Conservation (phyloP, 2,329 filamentous ascomycete species). For the Coniella vitis region DNA sequence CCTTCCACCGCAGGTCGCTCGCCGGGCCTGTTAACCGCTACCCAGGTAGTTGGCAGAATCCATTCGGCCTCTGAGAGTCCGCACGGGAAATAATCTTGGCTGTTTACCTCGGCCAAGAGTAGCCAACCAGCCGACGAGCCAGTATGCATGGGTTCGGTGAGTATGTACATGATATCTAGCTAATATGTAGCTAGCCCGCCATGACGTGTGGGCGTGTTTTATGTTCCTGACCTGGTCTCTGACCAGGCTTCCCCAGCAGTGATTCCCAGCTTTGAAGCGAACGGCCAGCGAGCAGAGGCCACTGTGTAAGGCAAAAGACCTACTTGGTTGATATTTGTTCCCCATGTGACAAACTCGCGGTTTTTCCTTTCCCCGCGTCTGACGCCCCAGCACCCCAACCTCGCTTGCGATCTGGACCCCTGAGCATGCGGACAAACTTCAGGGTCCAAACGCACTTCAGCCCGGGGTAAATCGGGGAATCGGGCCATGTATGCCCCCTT, state of each 20-base stretch:
- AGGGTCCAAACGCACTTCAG: neutral
- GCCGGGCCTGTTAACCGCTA: neutral
- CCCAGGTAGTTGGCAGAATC: neutral
- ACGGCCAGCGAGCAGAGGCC: no score
- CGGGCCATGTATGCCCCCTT: constrained; percentile 7
- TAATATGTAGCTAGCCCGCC: no score
- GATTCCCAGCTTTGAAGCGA: no score
- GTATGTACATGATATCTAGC: no score
- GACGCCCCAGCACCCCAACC: constrained; percentile 2
- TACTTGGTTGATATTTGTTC: neutral
- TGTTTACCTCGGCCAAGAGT: no score
- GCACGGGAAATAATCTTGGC: no score
- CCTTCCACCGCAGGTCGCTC: neutral
- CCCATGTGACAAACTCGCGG: neutral
- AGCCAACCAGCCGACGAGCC: no score
- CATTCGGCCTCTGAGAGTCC: neutral
- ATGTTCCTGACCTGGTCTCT: no score
- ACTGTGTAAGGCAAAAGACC: no score
- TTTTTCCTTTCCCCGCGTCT: constrained; percentile 5
- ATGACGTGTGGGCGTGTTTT: no score
- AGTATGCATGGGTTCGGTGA: no score
- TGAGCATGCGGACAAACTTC: neutral
- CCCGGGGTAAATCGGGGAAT: constrained; percentile 9
- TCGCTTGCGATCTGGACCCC: constrained; percentile 11
- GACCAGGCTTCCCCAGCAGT: no score